A percentile compares a stretch with the other conserved stretches of the same genome.
phyloP scores from a whole-genome alignment of 2,329 filamentous ascomycete species.

The Zasmidium angulare region DNA sequence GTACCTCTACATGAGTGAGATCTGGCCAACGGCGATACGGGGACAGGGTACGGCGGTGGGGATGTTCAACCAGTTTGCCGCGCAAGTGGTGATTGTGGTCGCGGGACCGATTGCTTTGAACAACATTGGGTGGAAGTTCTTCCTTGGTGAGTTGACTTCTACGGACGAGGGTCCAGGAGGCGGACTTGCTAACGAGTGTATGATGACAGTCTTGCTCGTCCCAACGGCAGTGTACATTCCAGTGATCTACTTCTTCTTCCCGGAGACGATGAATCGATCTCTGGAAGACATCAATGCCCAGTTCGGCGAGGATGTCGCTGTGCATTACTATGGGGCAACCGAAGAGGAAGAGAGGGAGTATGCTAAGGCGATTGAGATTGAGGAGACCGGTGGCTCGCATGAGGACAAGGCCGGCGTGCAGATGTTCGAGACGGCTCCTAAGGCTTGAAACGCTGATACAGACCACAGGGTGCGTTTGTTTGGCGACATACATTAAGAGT shows the following conservation, averaged over 20 bases:
- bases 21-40: constrained; percentile 45
- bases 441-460: background rate
- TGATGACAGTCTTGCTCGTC: constrained; percentile 36
- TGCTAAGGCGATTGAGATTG: constrained; percentile 6
- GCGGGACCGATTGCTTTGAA: constrained; percentile 44
- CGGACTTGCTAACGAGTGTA: no score
- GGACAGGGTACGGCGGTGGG: constrained; percentile 41
- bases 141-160: constrained; percentile 46
- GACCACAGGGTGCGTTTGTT: no score
- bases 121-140: constrained; percentile 44
- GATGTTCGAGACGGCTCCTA: background rate
- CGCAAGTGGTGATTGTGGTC: constrained; percentile 37
- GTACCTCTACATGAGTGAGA: constrained; percentile 44
- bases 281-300: constrained; percentile 45
- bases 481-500: no score
- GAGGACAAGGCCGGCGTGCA: background rate
- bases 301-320: constrained; percentile 28
- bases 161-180: no score
- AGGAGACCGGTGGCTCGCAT: no score
- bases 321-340: constrained; percentile 14
- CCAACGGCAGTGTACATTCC: constrained; percentile 27
- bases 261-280: constrained; percentile 25
- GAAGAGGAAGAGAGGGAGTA: constrained; percentile 13
- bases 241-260: constrained; percentile 24
- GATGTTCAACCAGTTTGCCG: constrained; percentile 38